These are phyloP conservation scores for Rhynchospora pubera DNA, from an alignment of 176 grass and related monocot genomes.

Conservation along the genomic window DNA sequence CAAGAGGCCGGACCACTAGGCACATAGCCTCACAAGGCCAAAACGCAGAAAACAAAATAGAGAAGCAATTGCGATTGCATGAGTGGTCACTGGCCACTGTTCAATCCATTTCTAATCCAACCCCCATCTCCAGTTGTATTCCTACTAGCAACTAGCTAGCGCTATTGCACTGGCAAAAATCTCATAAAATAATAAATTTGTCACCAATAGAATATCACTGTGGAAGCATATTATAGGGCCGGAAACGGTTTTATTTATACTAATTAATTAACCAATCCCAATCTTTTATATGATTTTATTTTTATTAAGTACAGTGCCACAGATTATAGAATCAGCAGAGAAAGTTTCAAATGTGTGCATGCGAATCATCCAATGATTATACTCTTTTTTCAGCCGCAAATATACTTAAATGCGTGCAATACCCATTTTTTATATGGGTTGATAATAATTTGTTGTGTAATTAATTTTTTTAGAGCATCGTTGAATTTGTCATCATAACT, in stretches of 20 bases:
- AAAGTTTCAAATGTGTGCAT: slow-evolving; percentile 4
- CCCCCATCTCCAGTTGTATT: neutral
- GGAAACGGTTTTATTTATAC: neutral
- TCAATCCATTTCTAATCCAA: slow-evolving; percentile 7
- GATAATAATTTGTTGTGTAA: neutral
- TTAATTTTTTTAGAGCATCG: neutral
- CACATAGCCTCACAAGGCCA: neutral
- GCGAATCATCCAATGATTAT: slow-evolving; percentile 8
- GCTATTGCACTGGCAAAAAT: neutral
- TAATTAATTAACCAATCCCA: neutral
- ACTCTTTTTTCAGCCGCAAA: neutral
- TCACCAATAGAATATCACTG: neutral
- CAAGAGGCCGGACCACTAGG: neutral
- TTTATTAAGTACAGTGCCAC: neutral
- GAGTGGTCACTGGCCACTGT: slow-evolving; percentile 4
- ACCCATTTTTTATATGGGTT: neutral
- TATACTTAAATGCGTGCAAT: neutral
- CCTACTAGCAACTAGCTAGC: slow-evolving; percentile 4
- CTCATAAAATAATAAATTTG: slow-evolving; percentile 9
- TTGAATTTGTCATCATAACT: neutral
- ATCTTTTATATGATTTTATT: neutral
- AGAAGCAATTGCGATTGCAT: neutral
- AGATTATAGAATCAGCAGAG: neutral
- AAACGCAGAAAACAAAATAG: neutral
- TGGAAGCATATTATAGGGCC: neutral